Evolutionary conservation across 371 early-diverging fungal genomes (phyloP).

Genomic region (Smittium culicis): DNA sequence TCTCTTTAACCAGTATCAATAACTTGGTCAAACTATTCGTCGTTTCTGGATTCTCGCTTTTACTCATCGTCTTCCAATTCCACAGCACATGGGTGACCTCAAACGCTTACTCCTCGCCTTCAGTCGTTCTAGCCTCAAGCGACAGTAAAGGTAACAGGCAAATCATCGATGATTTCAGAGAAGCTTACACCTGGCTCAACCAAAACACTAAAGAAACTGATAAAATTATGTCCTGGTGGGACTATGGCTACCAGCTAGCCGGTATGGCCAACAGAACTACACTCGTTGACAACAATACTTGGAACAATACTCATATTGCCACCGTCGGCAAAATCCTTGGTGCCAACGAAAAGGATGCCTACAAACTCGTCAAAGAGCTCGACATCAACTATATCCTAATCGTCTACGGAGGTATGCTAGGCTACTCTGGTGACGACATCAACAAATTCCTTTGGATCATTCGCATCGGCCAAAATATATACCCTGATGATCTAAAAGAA

Average conservation of each 20-base stretch:
- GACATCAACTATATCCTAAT: conserved; percentile 95
- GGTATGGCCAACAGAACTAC: conserved; percentile 96
- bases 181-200: conserved; percentile 98
- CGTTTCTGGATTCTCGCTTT: conserved; percentile 46
- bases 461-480: conserved; percentile 93
- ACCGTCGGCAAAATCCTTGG: conserved; percentile 95
- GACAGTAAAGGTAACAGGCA: conserved; percentile 69
- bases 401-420: conserved; percentile 88
- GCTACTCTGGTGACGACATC: conserved; percentile 97
- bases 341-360: conserved; percentile 75
- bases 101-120: conserved; percentile 94
- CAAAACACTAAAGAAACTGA: conserved; percentile 86
- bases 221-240: conserved; percentile 99
- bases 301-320: conserved; percentile 99
- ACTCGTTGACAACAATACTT: conserved; percentile 98
- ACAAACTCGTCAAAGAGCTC: conserved; percentile 72
- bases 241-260: conserved; percentile 99
- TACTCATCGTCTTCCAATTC: conserved; percentile 71
- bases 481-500: conserved; percentile 84
- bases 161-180: conserved; percentile 98
- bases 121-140: conserved; percentile 90
- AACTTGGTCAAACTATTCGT: conserved; percentile 38
- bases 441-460: conserved; percentile 99
- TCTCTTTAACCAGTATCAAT: conserved; percentile 9
- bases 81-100: conserved; percentile 98